Conservation (phyloP, 179 eudicot species). For the Nepenthes alata region DNA sequence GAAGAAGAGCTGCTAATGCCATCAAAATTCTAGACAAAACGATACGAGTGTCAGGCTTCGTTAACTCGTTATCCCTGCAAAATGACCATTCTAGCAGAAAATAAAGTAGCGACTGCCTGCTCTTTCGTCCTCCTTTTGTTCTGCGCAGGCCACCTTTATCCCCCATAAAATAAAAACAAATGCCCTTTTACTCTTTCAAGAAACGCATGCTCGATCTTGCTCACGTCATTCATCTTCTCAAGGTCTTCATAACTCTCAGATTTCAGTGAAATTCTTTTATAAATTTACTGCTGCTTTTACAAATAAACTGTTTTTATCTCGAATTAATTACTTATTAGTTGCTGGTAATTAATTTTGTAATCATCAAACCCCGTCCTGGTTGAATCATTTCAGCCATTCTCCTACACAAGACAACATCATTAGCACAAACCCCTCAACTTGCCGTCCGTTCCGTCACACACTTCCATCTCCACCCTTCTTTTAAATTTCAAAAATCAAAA, state of each 20-base stretch:
- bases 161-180: no score
- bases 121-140: not conserved
- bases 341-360: not conserved
- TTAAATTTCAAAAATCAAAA: no score
- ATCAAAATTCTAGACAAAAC: constrained; percentile 7
- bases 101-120: no score
- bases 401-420: constrained; percentile 42
- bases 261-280: constrained; percentile 1
- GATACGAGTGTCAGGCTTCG: constrained; percentile 1
- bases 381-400: constrained; percentile 27
- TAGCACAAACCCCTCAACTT: constrained; percentile 5
- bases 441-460: not conserved
- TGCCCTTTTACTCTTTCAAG: no score
- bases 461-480: no score
- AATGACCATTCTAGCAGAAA: no score
- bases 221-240: not conserved
- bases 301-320: not conserved
- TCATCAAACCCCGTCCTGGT: constrained; percentile 7
- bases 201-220: constrained; percentile 4
- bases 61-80: not conserved
- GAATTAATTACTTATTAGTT: not conserved
- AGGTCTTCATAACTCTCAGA: not conserved
- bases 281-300: not conserved
- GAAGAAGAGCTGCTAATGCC: not conserved
- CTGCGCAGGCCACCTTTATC: no score